These are phyloP conservation scores for Boletus sp. DNA, from an alignment of 768 basidiomycete genomes.

Conservation along the genomic window DNA sequence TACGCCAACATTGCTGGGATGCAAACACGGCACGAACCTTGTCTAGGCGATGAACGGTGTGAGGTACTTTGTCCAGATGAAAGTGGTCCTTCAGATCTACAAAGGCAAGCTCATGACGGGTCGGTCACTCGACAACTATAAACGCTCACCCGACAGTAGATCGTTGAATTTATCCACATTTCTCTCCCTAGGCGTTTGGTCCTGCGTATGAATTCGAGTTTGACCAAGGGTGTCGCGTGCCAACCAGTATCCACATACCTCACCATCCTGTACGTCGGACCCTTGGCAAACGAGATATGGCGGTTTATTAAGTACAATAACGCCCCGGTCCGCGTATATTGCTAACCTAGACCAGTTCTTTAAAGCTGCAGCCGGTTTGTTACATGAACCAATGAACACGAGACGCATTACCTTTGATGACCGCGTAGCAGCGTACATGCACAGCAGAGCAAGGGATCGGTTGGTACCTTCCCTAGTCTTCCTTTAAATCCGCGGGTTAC, in stretches of 20 bases:
- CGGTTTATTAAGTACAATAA: constrained; percentile 63
- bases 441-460: background rate
- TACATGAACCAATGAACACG: background rate
- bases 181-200: constrained; percentile 21
- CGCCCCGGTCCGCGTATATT: constrained; percentile 52
- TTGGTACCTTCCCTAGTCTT: background rate
- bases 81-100: constrained; percentile 33
- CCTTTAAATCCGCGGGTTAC: background rate
- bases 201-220: constrained; percentile 10
- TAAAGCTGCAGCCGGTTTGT: constrained; percentile 6
- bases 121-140: constrained; percentile 1
- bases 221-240: background rate
- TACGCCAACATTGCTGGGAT: background rate
- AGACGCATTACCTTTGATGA: constrained; percentile 21
- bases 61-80: constrained; percentile 37
- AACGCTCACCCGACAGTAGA: constrained; percentile 35
- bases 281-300: constrained; percentile 55
- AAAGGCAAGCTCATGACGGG: background rate
- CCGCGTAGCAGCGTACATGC: constrained; percentile 21
- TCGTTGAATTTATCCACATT: constrained; percentile 36
- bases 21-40: constrained; percentile 40
- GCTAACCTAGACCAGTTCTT: constrained; percentile 34
- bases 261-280: constrained; percentile 24
- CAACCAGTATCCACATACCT: constrained; percentile 17
- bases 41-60: constrained; percentile 64